These are phyloP conservation scores for Ehretia macrophylla DNA, from an alignment of 257 asterid genomes.

Conservation along the genomic window DNA sequence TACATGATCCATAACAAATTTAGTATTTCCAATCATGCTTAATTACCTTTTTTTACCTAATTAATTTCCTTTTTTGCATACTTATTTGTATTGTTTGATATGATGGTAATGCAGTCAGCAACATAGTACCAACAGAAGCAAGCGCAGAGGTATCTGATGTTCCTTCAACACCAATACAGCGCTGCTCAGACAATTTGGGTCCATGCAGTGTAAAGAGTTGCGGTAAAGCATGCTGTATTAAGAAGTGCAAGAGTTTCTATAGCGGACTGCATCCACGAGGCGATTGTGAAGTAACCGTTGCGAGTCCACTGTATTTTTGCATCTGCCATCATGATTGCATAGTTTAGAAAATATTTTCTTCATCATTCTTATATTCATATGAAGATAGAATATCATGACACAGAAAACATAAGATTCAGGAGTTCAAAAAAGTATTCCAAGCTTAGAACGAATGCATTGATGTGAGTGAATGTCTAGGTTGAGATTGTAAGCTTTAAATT, in stretches of 20 bases:
- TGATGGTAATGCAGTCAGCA: neutral
- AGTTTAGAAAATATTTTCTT: neutral
- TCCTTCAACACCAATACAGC: neutral
- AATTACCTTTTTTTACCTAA: too few relatives aligned
- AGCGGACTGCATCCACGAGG: neutral
- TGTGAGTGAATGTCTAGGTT: too few relatives aligned
- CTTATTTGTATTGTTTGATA: too few relatives aligned
- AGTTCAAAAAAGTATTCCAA: too few relatives aligned
- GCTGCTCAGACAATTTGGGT: neutral
- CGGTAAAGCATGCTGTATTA: neutral
- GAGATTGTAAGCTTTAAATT: too few relatives aligned
- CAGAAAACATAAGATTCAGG: too few relatives aligned
- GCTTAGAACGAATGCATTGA: too few relatives aligned
- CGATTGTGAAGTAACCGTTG: neutral
- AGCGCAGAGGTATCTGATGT: neutral
- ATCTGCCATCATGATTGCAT: neutral
- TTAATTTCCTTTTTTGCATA: too few relatives aligned
- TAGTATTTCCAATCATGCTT: too few relatives aligned
- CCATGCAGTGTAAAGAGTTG: neutral
- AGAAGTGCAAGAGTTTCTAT: neutral
- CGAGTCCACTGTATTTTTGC: neutral
- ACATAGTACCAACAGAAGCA: neutral
- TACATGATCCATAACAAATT: too few relatives aligned
- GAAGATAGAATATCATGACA: too few relatives aligned
- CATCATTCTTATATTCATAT: too few relatives aligned